phyloP scores from a whole-genome alignment of 371 early-diverging fungal genomes.

The Gilbertella persicaria region DNA sequence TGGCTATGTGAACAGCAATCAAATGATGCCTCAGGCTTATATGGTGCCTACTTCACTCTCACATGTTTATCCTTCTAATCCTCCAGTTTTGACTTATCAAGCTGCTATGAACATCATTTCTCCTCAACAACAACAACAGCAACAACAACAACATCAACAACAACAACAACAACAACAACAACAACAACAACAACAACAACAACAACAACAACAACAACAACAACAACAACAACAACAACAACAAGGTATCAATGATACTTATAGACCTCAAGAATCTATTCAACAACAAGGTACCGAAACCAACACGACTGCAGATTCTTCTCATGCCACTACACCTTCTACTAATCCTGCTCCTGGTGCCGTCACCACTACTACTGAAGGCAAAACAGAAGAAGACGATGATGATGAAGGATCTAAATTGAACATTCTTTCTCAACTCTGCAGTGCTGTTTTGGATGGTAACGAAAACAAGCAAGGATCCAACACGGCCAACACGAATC shows the following conservation, averaged over 20 bases:
- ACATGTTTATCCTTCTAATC: slow-evolving; percentile 33
- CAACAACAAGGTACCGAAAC: slow-evolving; percentile 22
- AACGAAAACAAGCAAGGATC: slow-evolving; percentile 26
- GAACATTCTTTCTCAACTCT: slow-evolving; percentile 47
- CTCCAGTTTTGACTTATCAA: slow-evolving; percentile 39
- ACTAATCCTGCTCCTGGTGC: slow-evolving; percentile 8
- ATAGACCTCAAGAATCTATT: slow-evolving; percentile 6
- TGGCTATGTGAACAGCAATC: slow-evolving; percentile 18
- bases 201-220: slow-evolving; percentile 18
- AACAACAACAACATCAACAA: slow-evolving; percentile 16
- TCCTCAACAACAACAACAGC: slow-evolving; percentile 28
- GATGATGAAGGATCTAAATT: slow-evolving; percentile 53
- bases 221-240: slow-evolving; percentile 3
- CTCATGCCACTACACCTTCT: slow-evolving; percentile 11
- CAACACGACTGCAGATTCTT: slow-evolving; percentile 18
- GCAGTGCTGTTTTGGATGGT: slow-evolving; percentile 46
- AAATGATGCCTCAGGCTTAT: slow-evolving; percentile 41
- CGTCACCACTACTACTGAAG: neutral
- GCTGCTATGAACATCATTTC: slow-evolving; percentile 43
- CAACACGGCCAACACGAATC: slow-evolving; percentile 1
- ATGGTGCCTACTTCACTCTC: slow-evolving; percentile 36
- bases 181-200: slow-evolving; percentile 26
- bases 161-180: slow-evolving; percentile 21
- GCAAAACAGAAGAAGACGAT: slow-evolving; percentile 27
- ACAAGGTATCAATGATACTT: slow-evolving; percentile 2